Percentiles rank a stretch among this genome's conserved stretches.
phyloP scores from a whole-genome alignment of 176 grass and related monocot genomes.

The Bolboschoenus planiculmis region DNA sequence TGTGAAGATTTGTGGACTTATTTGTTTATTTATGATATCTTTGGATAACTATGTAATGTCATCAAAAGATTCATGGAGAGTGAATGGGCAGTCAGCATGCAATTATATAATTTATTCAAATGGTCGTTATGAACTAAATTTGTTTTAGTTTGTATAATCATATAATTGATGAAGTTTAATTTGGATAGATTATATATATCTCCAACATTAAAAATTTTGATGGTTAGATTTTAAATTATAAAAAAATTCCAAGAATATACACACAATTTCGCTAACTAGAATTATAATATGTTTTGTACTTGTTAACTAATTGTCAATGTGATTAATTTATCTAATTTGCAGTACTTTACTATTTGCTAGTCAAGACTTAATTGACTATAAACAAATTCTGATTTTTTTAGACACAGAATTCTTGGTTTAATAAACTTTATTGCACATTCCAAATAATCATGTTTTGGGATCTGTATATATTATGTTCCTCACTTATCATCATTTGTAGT shows the following conservation, averaged over 20 bases:
- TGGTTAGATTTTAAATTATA: no score
- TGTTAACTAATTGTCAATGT: not conserved
- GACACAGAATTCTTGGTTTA: not conserved
- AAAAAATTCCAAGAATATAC: no score
- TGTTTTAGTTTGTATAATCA: no score
- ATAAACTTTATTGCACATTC: not conserved
- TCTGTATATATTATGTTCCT: not conserved
- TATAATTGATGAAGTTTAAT: no score
- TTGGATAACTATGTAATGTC: not conserved
- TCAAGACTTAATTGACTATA: not conserved
- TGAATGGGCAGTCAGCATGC: not conserved
- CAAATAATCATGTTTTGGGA: not conserved
- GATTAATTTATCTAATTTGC: not conserved
- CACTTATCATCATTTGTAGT: not conserved
- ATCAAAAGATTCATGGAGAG: not conserved
- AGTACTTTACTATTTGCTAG: not conserved
- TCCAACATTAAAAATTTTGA: no score
- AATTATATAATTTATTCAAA: not conserved
- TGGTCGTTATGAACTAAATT: not conserved
- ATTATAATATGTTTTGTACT: no score
- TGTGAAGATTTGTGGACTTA: not conserved
- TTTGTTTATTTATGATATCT: not conserved
- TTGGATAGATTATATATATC: no score
- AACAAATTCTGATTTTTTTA: not conserved
- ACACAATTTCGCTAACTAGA: no score